Evolutionary conservation across 257 asterid species (phyloP), one percentile per base, ranked within the genome.

Genomic region (Nicotiana benthamiana): DNA sequence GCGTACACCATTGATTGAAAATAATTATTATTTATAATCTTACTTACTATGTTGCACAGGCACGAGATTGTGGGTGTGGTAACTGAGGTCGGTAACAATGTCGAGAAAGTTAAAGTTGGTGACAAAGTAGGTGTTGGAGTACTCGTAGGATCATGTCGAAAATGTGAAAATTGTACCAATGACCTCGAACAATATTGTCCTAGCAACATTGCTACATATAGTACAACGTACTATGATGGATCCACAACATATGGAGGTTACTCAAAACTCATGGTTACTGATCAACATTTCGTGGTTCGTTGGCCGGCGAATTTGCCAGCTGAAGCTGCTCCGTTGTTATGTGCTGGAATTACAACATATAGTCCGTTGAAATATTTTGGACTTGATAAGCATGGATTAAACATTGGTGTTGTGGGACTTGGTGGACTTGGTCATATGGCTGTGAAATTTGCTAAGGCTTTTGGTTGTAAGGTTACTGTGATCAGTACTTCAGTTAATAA

Each of bases 391-490:
- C 90, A 91, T 2, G 91, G 92, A 4, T 20, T 81, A 68, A 80
- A 82, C 18, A 72, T 89, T 11, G 95, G 93, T 4, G 80, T 89
- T 24, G 93, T 88, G 0, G 93, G 95, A 18, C 90, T 91, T 22
- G 95, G 95, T 22, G 93, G 95, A 2, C 83, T 91, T 6, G 93
- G 93, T 53, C 95, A 89, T 80, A 54, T 89, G 5, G 91, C 92
- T 1, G 95, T 88, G 10, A 91, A 91, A 79, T 91, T 89, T 36
- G 95, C 93, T 1, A 89, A 89, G 82, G 93, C 95, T 18, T 91
- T 89, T 18, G 95, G 93, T 0, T 46, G 83, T 30, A 84, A 67
- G 75, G 91, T 89, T 26, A 91, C 89, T 0, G 90, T 91, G 1
- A 88, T 91, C 27, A 91, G 93, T 80, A 87, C 92, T 0, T 86